A percentile compares a stretch with the other conserved stretches of the same genome.
phyloP scores from a whole-genome alignment of 1,284 basidiomycete species.

The Rhodotorula sp. region DNA sequence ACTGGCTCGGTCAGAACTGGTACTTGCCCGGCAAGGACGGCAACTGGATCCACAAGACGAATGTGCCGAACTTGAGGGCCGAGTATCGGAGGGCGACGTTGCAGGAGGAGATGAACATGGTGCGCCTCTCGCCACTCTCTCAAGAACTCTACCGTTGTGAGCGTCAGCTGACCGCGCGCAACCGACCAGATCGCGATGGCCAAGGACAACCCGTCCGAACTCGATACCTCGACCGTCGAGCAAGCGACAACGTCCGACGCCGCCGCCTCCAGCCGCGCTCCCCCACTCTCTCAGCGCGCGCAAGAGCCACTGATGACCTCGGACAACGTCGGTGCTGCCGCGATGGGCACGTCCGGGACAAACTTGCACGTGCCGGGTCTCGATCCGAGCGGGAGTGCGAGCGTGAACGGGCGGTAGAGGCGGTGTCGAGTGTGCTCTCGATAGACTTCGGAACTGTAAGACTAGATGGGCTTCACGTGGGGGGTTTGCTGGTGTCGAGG shows the following conservation, averaged over 20 bases:
- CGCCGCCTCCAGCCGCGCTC: not conserved
- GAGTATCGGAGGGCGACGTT: conserved; percentile 87
- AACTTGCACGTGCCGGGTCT: conserved; percentile 12
- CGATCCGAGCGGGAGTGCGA: not conserved
- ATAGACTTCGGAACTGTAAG: no score
- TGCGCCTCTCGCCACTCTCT: conserved; percentile 16
- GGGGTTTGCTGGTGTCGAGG: no score
- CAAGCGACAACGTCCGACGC: not conserved
- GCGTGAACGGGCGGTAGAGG: not conserved
- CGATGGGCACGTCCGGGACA: conserved; percentile 20
- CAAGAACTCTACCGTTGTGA: not conserved
- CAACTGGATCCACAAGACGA: conserved; percentile 94
- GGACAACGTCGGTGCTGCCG: conserved; percentile 36
- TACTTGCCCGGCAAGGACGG: conserved; percentile 82
- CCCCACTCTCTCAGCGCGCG: not conserved
- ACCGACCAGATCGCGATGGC: conserved; percentile 10
- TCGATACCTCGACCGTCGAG: not conserved
- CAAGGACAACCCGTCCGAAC: not conserved
- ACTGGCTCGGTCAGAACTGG: conserved; percentile 91
- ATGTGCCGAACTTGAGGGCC: conserved; percentile 88
- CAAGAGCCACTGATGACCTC: conserved; percentile 22
- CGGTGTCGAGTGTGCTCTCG: not conserved
- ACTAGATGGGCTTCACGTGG: no score
- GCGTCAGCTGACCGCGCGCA: not conserved
- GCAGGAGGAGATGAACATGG: conserved; percentile 63